phyloP scores from a whole-genome alignment of 257 asterid species.

The Salvia splendens region DNA sequence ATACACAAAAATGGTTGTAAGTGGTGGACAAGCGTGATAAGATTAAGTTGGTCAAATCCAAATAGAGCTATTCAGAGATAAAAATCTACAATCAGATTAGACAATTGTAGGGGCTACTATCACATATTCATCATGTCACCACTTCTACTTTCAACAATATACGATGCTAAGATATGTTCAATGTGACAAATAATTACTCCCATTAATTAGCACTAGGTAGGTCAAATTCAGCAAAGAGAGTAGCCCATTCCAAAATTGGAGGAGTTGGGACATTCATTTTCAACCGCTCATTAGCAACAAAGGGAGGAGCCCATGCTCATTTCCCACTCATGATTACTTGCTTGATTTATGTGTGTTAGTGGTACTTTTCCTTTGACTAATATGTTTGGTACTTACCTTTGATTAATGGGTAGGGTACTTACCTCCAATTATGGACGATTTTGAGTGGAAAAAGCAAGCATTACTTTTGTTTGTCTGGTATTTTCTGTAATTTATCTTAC shows the following conservation, averaged over 20 bases:
- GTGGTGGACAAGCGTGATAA: not conserved
- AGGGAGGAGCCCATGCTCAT: too few relatives aligned
- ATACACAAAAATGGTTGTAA: not conserved
- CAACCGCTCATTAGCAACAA: constrained; percentile 1
- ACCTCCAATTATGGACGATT: too few relatives aligned
- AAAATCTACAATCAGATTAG: too few relatives aligned
- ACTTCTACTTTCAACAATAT: too few relatives aligned
- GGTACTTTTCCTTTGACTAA: not conserved
- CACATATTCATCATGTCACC: not conserved
- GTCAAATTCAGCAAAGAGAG: constrained; percentile 8
- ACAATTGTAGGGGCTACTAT: not conserved
- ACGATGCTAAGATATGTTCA: too few relatives aligned
- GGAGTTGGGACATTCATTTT: constrained; percentile 6
- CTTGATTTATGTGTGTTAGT: not conserved
- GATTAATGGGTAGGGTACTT: too few relatives aligned
- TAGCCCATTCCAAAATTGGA: constrained; percentile 19
- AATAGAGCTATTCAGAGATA: not conserved
- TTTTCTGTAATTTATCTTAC: too few relatives aligned
- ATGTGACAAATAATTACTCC: too few relatives aligned
- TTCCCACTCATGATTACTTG: not conserved
- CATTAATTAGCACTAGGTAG: not conserved
- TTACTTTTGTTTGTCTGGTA: too few relatives aligned
- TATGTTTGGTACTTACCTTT: too few relatives aligned
- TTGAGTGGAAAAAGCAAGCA: too few relatives aligned
- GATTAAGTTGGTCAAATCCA: not conserved